Percentiles rank a stretch among this genome's conserved stretches.
Conservation (phyloP, 768 basidiomycete species). For the Epithele typhae region DNA sequence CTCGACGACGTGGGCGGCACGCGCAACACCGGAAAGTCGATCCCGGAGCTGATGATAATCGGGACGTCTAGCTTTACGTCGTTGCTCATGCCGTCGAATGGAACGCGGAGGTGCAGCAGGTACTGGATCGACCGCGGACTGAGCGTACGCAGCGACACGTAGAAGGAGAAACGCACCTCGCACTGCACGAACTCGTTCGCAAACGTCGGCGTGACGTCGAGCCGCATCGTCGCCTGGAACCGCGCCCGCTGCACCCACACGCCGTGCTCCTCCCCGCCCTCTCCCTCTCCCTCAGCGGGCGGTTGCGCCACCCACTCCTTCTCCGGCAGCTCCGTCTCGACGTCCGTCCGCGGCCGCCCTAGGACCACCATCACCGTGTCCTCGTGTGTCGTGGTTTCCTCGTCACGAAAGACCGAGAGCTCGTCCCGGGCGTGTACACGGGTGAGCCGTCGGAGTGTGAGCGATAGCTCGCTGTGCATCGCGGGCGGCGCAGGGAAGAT, state of each 20-base stretch:
- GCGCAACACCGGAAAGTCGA: neutral
- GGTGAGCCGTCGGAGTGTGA: conserved; percentile 6
- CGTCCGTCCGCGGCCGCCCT: no score
- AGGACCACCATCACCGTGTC: no score
- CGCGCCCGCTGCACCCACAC: no score
- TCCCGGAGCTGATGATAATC: conserved; percentile 3
- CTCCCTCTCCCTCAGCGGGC: no score
- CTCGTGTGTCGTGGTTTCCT: no score
- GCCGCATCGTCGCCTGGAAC: no score
- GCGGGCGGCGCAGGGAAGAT: conserved; percentile 6
- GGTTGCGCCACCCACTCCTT: no score
- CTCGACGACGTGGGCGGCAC: neutral
- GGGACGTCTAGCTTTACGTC: neutral
- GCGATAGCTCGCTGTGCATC: neutral
- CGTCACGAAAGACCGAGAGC: no score
- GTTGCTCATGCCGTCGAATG: conserved; percentile 6
- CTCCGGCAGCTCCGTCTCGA: no score
- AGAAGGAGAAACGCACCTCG: neutral
- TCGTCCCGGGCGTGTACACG: neutral
- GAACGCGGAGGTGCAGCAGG: conserved; percentile 1
- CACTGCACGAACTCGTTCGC: no score
- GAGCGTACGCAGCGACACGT: neutral
- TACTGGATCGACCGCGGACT: neutral
- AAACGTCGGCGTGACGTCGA: no score
- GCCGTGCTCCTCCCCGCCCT: no score